phyloP scores from a whole-genome alignment of 306 rosid species.

The Lupinus albus region DNA sequence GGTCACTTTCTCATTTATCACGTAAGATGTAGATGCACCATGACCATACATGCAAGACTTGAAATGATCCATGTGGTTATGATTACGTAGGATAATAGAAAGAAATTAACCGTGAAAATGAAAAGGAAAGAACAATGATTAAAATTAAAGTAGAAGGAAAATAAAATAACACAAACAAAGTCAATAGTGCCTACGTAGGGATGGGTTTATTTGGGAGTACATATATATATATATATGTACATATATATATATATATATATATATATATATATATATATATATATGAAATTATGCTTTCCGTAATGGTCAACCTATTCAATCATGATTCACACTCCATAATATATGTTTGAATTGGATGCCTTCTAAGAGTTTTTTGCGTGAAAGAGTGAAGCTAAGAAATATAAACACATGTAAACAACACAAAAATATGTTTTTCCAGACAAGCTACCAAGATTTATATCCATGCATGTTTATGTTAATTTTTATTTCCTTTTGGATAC shows the following conservation, averaged over 20 bases:
- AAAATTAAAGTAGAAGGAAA: not conserved
- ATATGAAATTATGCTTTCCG: slow-evolving; percentile 32
- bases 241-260: too few relatives aligned
- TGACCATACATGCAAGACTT: not conserved
- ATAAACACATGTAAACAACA: not conserved
- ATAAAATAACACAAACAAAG: not conserved
- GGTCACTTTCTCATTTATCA: slow-evolving; percentile 1
- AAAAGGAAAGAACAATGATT: not conserved
- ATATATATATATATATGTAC: too few relatives aligned
- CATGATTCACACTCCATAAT: not conserved
- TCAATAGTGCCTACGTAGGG: too few relatives aligned
- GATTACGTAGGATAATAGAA: not conserved
- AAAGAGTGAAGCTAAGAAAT: not conserved
- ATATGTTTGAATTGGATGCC: slow-evolving; percentile 24
- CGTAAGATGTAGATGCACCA: not conserved
- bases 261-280: too few relatives aligned
- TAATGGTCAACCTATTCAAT: slow-evolving; percentile 25
- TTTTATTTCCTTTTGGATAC: too few relatives aligned
- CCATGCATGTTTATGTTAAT: too few relatives aligned
- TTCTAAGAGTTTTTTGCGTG: slow-evolving; percentile 38
- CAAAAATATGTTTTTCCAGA: not conserved
- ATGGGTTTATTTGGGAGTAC: too few relatives aligned
- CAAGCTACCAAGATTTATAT: too few relatives aligned
- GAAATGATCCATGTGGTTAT: not conserved
- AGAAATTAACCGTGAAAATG: not conserved